These are phyloP conservation scores for Colletotrichum orchidophilum DNA, from an alignment of 2,329 filamentous ascomycete genomes.

Conservation along the genomic window DNA sequence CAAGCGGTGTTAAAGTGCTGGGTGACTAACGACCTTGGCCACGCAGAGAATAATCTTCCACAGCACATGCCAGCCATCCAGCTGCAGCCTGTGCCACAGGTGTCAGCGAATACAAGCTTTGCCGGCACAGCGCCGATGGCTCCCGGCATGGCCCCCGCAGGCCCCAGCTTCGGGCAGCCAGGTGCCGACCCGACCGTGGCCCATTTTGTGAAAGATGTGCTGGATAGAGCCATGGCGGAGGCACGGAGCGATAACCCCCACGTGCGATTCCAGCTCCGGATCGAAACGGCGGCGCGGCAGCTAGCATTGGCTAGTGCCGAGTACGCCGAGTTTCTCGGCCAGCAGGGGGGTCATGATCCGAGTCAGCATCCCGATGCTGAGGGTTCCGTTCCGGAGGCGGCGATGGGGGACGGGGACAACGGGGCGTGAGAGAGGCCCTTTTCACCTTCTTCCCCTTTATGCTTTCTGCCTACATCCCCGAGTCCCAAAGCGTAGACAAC, in stretches of 20 bases:
- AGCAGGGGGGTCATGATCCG: constrained; percentile 40
- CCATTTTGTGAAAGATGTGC: constrained; percentile 48
- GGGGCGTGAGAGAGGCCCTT: constrained; percentile 12
- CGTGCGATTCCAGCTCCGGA: constrained; percentile 58
- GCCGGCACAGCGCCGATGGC: constrained; percentile 39
- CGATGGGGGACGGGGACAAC: constrained; percentile 34
- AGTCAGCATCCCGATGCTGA: constrained; percentile 37
- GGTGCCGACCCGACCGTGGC: constrained; percentile 22
- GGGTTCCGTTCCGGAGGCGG: constrained; percentile 28
- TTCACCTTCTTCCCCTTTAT: background rate
- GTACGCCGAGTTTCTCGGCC: constrained; percentile 55
- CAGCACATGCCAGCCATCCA: constrained; percentile 45
- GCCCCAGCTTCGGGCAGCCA: constrained; percentile 36
- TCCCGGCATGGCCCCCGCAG: constrained; percentile 40
- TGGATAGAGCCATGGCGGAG: constrained; percentile 57
- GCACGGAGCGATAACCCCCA: constrained; percentile 54
- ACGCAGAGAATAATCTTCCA: constrained; percentile 56
- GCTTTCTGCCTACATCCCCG: background rate
- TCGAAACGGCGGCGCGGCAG: constrained; percentile 64
- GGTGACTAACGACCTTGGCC: background rate
- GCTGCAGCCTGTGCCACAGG: constrained; percentile 41
- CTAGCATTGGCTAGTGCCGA: constrained; percentile 62
- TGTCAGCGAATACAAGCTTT: constrained; percentile 42
- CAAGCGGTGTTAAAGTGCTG: background rate
- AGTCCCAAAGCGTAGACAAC: constrained; percentile 11